Evolutionary conservation across 2,329 filamentous ascomycete species (phyloP).

Genomic region (Alternaria alternata): DNA sequence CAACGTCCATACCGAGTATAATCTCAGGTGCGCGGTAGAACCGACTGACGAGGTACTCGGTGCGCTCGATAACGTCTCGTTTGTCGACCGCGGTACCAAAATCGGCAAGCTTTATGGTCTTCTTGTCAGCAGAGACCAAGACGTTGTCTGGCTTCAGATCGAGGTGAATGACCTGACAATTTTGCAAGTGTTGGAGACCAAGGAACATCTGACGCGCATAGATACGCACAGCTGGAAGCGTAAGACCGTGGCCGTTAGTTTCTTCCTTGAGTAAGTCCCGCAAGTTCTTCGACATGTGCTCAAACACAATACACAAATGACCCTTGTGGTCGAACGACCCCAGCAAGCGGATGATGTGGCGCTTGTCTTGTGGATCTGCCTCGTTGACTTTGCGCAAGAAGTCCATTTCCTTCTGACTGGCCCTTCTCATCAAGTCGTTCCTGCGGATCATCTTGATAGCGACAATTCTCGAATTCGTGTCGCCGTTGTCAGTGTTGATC

Average conservation of each 20-base stretch:
- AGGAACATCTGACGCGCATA: constrained; percentile 97
- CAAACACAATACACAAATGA: constrained; percentile 96
- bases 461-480: constrained; percentile 66
- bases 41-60: constrained; percentile 92
- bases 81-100: constrained; percentile 94
- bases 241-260: constrained; percentile 80
- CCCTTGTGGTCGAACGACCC: constrained; percentile 92
- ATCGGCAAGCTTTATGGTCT: constrained; percentile 92
- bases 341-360: constrained; percentile 88
- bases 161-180: constrained; percentile 92
- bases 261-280: constrained; percentile 96
- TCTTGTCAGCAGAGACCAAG: constrained; percentile 65
- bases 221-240: constrained; percentile 82
- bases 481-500: constrained; percentile 49
- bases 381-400: constrained; percentile 88
- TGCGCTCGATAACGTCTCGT: constrained; percentile 83
- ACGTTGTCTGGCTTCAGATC: constrained; percentile 99
- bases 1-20: constrained; percentile 94
- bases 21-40: constrained; percentile 98
- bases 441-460: constrained; percentile 98
- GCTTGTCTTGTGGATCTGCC: constrained; percentile 86
- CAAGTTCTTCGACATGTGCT: constrained; percentile 84
- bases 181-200: constrained; percentile 84
- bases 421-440: constrained; percentile 92
- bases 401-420: constrained; percentile 91